A percentile compares a stretch with the other conserved stretches of the same genome.
Evolutionary conservation across 257 asterid genomes (phyloP).

Genomic region (Cordia subcordata): DNA sequence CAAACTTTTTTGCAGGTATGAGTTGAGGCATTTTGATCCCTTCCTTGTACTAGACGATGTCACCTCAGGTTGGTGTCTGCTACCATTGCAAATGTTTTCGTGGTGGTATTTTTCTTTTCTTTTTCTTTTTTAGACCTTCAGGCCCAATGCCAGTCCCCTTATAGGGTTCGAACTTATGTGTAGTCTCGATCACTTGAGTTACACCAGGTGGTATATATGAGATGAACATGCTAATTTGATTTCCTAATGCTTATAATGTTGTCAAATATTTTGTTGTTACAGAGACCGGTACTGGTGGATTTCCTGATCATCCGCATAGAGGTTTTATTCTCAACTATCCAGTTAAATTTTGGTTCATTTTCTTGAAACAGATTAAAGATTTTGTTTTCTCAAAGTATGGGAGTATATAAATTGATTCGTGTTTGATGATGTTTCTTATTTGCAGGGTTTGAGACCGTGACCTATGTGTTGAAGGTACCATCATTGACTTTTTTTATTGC

Average conservation of each 20-base stretch:
- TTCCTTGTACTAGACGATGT: neutral
- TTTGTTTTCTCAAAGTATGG: too few species aligned
- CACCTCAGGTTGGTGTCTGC: neutral
- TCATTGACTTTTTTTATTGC: neutral
- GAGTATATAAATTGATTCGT: too few species aligned
- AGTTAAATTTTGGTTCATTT: too few species aligned
- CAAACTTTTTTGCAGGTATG: neutral
- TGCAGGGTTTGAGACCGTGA: neutral
- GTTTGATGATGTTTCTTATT: too few species aligned
- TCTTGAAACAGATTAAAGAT: too few species aligned
- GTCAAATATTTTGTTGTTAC: neutral
- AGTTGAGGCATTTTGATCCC: slow-evolving; percentile 1
- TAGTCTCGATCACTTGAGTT: too few species aligned
- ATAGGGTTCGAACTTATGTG: too few species aligned
- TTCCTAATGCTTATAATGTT: neutral
- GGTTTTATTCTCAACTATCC: neutral
- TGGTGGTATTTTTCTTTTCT: too few species aligned
- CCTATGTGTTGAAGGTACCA: neutral
- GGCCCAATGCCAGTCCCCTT: too few species aligned
- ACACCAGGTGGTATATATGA: too few species aligned
- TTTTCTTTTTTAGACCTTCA: too few species aligned
- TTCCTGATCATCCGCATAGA: slow-evolving; percentile 6
- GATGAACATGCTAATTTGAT: neutral
- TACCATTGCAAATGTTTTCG: neutral
- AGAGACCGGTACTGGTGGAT: neutral